Conservation (phyloP, 768 basidiomycete species). For the Paxillus rubicundulus region DNA sequence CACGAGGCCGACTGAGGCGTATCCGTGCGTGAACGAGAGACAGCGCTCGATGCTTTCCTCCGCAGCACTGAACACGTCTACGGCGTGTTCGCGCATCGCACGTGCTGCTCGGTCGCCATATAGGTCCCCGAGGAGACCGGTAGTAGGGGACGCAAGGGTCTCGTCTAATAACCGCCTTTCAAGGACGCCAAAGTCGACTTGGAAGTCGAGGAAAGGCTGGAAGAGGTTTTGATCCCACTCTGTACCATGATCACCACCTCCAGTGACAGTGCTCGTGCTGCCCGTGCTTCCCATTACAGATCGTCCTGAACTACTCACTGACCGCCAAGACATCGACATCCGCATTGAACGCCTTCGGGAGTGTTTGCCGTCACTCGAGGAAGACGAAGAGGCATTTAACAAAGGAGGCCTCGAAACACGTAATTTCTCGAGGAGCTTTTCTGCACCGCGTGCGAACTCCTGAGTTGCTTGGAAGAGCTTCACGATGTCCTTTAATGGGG, state of each 20-base stretch:
- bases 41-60: constrained; percentile 81
- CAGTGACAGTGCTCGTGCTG: neutral
- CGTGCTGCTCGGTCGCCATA: constrained; percentile 51
- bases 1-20: constrained; percentile 72
- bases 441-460: constrained; percentile 72
- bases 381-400: constrained; percentile 16
- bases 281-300: constrained; percentile 13
- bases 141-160: constrained; percentile 48
- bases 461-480: constrained; percentile 70
- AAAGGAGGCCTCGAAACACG: constrained; percentile 35
- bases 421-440: constrained; percentile 77
- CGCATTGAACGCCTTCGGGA: constrained; percentile 55
- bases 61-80: constrained; percentile 71
- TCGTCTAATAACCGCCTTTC: constrained; percentile 72
- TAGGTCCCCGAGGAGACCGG: constrained; percentile 18
- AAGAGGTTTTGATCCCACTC: constrained; percentile 93
- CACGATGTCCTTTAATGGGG: constrained; percentile 69
- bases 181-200: constrained; percentile 76
- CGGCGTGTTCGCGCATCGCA: constrained; percentile 67
- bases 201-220: constrained; percentile 91
- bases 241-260: constrained; percentile 20
- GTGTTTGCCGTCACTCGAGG: constrained; percentile 31
- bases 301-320: constrained; percentile 29
- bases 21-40: constrained; percentile 84
- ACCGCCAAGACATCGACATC: constrained; percentile 64